A percentile compares a stretch with the other conserved stretches of the same genome.
phyloP scores from a whole-genome alignment of 1,284 basidiomycete genomes.

The Afroboletus lepidellus region DNA sequence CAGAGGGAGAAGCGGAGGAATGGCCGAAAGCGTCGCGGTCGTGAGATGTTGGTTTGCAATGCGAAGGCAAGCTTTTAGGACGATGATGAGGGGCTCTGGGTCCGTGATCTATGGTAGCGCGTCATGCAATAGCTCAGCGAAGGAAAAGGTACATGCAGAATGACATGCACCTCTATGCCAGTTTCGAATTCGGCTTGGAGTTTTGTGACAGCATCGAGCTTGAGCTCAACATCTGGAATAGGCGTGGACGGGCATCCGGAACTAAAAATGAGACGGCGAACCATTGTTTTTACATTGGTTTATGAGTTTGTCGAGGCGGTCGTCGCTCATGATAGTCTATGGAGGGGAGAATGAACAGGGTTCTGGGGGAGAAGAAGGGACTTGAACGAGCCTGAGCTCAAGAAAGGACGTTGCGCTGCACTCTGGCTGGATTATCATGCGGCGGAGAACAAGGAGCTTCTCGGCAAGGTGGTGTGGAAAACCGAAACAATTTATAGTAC shows the following conservation, averaged over 20 bases:
- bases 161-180: constrained; percentile 56
- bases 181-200: constrained; percentile 71
- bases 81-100: constrained; percentile 61
- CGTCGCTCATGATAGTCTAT: constrained; percentile 49
- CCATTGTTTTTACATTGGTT: constrained; percentile 70
- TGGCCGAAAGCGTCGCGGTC: constrained; percentile 65
- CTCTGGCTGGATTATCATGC: constrained; percentile 18
- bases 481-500: constrained; percentile 4
- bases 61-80: constrained; percentile 73
- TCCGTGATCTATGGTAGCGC: constrained; percentile 56
- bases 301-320: constrained; percentile 58
- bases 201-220: constrained; percentile 75
- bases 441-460: constrained; percentile 13
- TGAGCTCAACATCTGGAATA: constrained; percentile 67
- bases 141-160: constrained; percentile 9
- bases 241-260: constrained; percentile 11
- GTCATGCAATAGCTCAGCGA: constrained; percentile 11
- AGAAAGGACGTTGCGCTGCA: constrained; percentile 7
- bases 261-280: constrained; percentile 31
- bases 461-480: constrained; percentile 5
- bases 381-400: constrained; percentile 24
- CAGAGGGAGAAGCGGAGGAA: constrained; percentile 63
- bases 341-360: constrained; percentile 14
- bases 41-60: constrained; percentile 80
- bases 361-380: constrained; percentile 9